These are phyloP conservation scores for Myxozyma geophila DNA, from an alignment of 805 yeast genomes.

Conservation along the genomic window DNA sequence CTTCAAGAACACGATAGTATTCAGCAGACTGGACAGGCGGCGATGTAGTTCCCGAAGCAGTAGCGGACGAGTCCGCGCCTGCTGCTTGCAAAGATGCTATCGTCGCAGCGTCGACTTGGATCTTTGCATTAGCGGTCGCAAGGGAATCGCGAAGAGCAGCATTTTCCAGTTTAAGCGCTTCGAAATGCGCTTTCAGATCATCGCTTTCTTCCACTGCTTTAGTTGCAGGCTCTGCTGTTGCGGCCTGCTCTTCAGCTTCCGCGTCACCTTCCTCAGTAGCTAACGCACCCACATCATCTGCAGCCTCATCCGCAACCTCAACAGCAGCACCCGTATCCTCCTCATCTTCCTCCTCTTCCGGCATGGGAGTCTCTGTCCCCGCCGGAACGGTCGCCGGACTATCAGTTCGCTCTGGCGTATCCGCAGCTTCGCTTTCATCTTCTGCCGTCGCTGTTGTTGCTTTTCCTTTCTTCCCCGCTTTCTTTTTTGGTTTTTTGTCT, in stretches of 20 bases:
- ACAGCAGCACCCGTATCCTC: conserved; percentile 57
- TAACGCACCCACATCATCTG: conserved; percentile 5
- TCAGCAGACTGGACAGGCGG: conserved; percentile 9
- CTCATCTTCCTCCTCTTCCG: conserved; percentile 42
- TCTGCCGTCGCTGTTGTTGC: conserved; percentile 4
- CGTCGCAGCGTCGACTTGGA: conserved; percentile 28
- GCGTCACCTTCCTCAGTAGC: conserved; percentile 42
- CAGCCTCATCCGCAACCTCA: conserved; percentile 38
- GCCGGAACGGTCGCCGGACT: conserved; percentile 20
- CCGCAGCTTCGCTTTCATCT: conserved; percentile 10
- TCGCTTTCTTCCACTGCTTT: not conserved
- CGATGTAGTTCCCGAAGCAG: not conserved
- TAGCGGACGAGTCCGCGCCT: not conserved
- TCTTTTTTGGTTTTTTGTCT: conserved; percentile 51
- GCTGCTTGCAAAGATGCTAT: conserved; percentile 13
- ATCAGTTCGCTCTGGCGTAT: conserved; percentile 19
- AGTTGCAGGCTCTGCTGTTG: not conserved
- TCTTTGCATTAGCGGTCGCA: conserved; percentile 31
- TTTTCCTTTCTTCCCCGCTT: conserved; percentile 22
- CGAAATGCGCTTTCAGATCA: conserved; percentile 7
- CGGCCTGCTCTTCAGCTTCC: conserved; percentile 42
- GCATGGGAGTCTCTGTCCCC: conserved; percentile 38
- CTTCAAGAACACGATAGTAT: conserved; percentile 26
- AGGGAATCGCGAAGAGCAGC: conserved; percentile 31
- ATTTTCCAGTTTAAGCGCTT: conserved; percentile 23